Evolutionary conservation across 257 asterid genomes (phyloP), one percentile per base, ranked within the genome.

Genomic region (Nicotiana attenuata): DNA sequence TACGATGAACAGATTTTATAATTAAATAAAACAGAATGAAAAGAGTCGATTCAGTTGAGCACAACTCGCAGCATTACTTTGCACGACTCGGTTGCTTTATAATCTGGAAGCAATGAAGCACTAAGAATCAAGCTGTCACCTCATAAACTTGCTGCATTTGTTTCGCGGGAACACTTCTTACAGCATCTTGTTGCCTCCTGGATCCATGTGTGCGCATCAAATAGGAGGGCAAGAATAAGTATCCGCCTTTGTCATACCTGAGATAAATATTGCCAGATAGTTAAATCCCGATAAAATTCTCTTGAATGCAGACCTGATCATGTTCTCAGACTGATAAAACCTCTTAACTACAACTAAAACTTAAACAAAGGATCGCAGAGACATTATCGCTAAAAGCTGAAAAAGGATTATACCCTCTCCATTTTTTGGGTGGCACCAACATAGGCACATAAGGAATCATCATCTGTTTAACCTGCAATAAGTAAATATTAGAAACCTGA

Each of bases 131-230:
- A 73, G 65, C 81, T 75, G 91, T 85, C 81, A 95, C 99, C 98
- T 94, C 97, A 77, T 88, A 93, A 24, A 96, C 93, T 91, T 89
- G 90, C 85, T 91, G 95, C 98, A 93, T 86, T 88, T 96, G 92
- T 85, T 89, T 96, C 55, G 79, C 19, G 63, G 94, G 91, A 82
- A 88, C 91, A 86, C 86, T 80, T 92, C 88, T 91, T 57, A 96
- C 89, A 80, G 98, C 97, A 83, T 87, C 88, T 86, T 90, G 94
- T 85, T 96, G 97, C 87, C 84, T 84, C 81, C 93, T 89, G 33
- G 97, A 93, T 81, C 99, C 99, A 80, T 90, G 98, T 41, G 98
- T 96, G 76, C 99, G 98, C 97, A 96, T 96, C 85, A 92, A 65
- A 89, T 91, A 93, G 68, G 99, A 96, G 73, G 98, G 99, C 85